Conservation (phyloP, 768 basidiomycete species). For the Tulasnella calospora region DNA sequence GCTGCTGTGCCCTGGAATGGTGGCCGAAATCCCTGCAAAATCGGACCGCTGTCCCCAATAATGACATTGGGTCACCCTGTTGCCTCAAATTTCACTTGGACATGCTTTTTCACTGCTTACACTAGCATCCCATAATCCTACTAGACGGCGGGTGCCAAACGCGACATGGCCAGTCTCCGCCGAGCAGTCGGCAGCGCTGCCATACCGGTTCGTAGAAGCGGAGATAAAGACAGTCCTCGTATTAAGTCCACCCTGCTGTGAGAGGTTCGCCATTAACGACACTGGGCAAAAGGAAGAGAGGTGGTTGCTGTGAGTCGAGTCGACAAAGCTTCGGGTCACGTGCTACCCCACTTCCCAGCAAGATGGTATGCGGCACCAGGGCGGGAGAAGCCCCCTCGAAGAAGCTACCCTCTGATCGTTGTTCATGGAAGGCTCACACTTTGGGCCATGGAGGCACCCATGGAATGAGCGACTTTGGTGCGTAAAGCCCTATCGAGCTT, state of each 20-base stretch:
- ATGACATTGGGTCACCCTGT: slow-evolving; percentile 5
- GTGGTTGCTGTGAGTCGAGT: slow-evolving; percentile 8
- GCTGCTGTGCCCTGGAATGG: slow-evolving; percentile 70
- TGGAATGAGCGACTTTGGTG: neutral
- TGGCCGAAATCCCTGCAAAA: slow-evolving; percentile 53
- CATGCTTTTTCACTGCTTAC: slow-evolving; percentile 36
- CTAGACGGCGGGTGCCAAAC: slow-evolving; percentile 52
- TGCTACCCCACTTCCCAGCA: neutral
- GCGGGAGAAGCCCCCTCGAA: neutral
- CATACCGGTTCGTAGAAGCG: slow-evolving; percentile 47
- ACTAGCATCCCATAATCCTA: slow-evolving; percentile 57
- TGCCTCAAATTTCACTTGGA: neutral
- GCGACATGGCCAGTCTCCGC: slow-evolving; percentile 42
- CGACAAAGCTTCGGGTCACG: neutral
- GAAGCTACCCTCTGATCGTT: neutral
- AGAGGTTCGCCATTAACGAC: neutral
- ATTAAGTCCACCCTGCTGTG: neutral
- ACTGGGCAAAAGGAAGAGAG: neutral
- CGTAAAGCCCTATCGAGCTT: neutral
- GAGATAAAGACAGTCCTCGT: slow-evolving; percentile 39
- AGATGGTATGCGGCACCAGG: neutral
- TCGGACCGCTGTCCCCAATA: slow-evolving; percentile 40
- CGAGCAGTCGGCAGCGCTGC: slow-evolving; percentile 39
- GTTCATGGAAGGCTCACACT: neutral
- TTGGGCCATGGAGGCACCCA: neutral